phyloP scores from a whole-genome alignment of 108 stramenopile species.

The Skeletonema grethae region DNA sequence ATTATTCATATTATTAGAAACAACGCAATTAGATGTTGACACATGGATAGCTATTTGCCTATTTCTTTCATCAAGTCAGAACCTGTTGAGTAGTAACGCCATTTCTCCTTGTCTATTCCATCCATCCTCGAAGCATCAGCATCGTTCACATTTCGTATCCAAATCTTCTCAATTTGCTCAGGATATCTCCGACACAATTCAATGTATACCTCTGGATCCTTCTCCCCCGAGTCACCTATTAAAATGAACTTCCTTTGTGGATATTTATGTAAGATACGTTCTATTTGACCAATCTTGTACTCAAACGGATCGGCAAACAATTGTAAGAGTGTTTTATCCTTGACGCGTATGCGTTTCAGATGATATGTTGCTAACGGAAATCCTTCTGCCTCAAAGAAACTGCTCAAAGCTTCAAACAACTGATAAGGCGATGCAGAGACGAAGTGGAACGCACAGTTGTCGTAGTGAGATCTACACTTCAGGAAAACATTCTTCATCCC shows the following conservation, averaged over 20 bases:
- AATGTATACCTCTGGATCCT: slow-evolving; percentile 50
- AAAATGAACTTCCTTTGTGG: slow-evolving; percentile 47
- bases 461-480: slow-evolving; percentile 12
- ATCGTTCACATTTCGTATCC: slow-evolving; percentile 36
- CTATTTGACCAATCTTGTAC: slow-evolving; percentile 41
- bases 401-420: slow-evolving; percentile 41
- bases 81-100: slow-evolving; percentile 9
- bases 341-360: slow-evolving; percentile 43
- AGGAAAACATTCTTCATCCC: slow-evolving; percentile 50
- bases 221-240: slow-evolving; percentile 56
- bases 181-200: slow-evolving; percentile 39
- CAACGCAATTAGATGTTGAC: neutral
- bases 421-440: slow-evolving; percentile 51
- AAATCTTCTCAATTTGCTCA: slow-evolving; percentile 43
- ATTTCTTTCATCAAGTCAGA: slow-evolving; percentile 15
- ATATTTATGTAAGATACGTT: slow-evolving; percentile 22
- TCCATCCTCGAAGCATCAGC: slow-evolving; percentile 18
- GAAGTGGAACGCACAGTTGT: slow-evolving; percentile 43
- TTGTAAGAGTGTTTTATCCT: slow-evolving; percentile 32
- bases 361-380: slow-evolving; percentile 52
- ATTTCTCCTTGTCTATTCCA: slow-evolving; percentile 12
- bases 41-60: neutral
- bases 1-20: neutral
- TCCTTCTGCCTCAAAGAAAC: slow-evolving; percentile 28
- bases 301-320: slow-evolving; percentile 45